phyloP scores from a whole-genome alignment of 805 yeast genomes.

The Candida qinlingensis region DNA sequence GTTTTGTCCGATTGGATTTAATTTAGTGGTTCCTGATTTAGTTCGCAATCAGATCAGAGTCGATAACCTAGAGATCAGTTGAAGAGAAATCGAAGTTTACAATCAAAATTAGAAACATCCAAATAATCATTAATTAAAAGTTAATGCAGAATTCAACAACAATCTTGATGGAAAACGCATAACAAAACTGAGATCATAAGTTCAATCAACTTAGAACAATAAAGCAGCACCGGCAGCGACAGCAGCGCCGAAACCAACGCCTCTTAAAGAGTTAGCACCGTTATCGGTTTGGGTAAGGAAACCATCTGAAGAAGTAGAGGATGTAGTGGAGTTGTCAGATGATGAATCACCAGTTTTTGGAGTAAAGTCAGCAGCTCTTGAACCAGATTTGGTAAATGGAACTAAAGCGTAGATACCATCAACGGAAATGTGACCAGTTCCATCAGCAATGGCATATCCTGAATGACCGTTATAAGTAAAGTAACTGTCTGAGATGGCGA shows the following conservation, averaged over 20 bases:
- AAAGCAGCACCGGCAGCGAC: slow-evolving; percentile 30
- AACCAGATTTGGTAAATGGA: slow-evolving; percentile 19
- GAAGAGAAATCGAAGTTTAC: no score
- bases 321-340: slow-evolving; percentile 8
- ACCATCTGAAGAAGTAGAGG: slow-evolving; percentile 4
- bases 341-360: slow-evolving; percentile 17
- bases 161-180: not conserved
- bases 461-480: slow-evolving; percentile 31
- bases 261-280: slow-evolving; percentile 22
- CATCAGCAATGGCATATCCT: slow-evolving; percentile 34
- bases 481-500: slow-evolving; percentile 33
- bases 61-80: no score
- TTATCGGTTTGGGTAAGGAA: slow-evolving; percentile 17
- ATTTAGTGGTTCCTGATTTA: no score
- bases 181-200: not conserved
- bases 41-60: no score
- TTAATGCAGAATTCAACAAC: no score
- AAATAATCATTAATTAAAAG: no score
- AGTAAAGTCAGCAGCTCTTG: slow-evolving; percentile 21
- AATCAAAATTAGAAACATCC: no score
- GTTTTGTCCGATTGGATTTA: no score
- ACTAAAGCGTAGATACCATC: slow-evolving; percentile 17
- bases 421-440: slow-evolving; percentile 11
- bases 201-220: slow-evolving; percentile 16
- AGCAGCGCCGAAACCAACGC: slow-evolving; percentile 21